Conservation (phyloP, 164 flowering plant species). For the Akebia trifoliata region DNA sequence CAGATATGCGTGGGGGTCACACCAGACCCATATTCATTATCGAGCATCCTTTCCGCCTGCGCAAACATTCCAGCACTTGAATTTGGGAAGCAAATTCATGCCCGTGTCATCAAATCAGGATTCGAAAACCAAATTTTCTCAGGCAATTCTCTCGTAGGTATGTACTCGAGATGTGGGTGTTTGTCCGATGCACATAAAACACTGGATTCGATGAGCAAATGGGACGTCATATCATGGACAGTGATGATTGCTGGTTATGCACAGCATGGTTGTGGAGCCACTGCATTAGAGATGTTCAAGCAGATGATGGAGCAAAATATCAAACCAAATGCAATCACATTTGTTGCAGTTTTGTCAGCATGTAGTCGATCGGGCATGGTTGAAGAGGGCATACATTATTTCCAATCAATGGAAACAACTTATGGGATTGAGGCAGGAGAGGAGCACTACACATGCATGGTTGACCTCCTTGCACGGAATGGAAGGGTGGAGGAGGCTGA, state of each 20-base stretch:
- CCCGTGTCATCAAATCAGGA: conserved; percentile 2
- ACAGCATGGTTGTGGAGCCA: conserved; percentile 15
- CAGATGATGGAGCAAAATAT: conserved; percentile 12
- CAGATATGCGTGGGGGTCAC: background rate
- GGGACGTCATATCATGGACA: conserved; percentile 14
- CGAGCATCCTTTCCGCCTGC: conserved; percentile 16
- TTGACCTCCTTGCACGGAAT: conserved; percentile 17
- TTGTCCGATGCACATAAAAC: conserved; percentile 10
- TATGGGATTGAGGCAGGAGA: conserved; percentile 12
- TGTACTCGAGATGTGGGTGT: conserved; percentile 20
- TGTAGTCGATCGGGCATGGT: conserved; percentile 22
- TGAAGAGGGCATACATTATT: conserved; percentile 13
- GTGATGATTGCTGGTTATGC: too few relatives aligned
- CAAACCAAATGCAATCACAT: conserved; percentile 17
- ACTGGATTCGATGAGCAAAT: background rate
- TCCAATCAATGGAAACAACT: conserved; percentile 9
- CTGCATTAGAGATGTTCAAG: conserved; percentile 15
- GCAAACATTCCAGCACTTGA: conserved; percentile 11
- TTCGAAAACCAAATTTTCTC: conserved; percentile 8
- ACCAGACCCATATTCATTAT: conserved; percentile 13
- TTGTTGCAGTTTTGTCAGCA: conserved; percentile 17
- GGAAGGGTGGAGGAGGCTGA: conserved; percentile 20
- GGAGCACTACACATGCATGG: too few relatives aligned
- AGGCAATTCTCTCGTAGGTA: conserved; percentile 15
- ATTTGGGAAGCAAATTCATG: conserved; percentile 12